Conservation (phyloP, 1,284 basidiomycete species). For the Somion occarium region DNA sequence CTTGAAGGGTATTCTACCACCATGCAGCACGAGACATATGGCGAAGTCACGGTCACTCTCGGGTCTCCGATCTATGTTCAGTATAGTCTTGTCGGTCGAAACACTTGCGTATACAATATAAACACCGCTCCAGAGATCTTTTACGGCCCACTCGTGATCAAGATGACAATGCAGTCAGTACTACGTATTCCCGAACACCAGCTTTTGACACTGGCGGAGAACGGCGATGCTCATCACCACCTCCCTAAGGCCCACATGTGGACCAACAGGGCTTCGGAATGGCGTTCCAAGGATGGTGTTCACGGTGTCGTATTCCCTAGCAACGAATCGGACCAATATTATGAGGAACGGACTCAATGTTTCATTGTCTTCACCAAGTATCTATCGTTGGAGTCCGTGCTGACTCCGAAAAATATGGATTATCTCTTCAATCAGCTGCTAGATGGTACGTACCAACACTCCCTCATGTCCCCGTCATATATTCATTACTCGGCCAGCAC, state of each 20-base stretch:
- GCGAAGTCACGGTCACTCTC: not conserved
- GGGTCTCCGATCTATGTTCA: not conserved
- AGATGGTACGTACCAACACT: slow-evolving; percentile 5
- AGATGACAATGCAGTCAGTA: not conserved
- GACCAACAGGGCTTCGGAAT: not conserved
- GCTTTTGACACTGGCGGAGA: not conserved
- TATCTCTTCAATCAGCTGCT: slow-evolving; percentile 8
- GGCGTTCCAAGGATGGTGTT: not conserved
- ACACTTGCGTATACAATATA: slow-evolving; percentile 2
- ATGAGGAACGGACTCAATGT: slow-evolving; percentile 8
- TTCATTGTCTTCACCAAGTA: slow-evolving; percentile 8
- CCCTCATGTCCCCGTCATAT: not conserved
- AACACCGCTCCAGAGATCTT: not conserved
- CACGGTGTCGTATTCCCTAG: not conserved
- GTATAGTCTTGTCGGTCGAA: not conserved
- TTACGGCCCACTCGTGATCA: not conserved
- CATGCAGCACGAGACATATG: not conserved
- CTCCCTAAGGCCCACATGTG: slow-evolving; percentile 6
- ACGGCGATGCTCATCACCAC: slow-evolving; percentile 1
- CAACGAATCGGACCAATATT: not conserved
- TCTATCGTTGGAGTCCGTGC: not conserved
- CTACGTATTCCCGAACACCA: slow-evolving; percentile 1
- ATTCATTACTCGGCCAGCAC: slow-evolving; percentile 1
- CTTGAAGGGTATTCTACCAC: not conserved
- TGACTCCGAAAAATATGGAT: slow-evolving; percentile 6